Evolutionary conservation across 2,329 filamentous ascomycete species (phyloP).

Genomic region (Aspergillus nomiae): DNA sequence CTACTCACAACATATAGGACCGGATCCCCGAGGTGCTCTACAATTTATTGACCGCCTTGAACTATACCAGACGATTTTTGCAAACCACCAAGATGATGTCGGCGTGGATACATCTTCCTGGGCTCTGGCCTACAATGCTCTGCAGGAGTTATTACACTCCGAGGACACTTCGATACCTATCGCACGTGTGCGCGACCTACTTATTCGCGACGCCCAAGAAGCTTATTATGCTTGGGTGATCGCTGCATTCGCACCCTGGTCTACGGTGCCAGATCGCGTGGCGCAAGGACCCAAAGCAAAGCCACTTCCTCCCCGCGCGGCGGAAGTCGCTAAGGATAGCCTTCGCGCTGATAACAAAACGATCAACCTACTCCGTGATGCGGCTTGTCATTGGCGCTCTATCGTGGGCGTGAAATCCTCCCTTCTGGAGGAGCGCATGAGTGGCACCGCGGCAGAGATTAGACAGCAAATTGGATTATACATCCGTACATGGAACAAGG

Average conservation of each 20-base stretch:
- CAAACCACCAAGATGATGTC: conserved; percentile 49
- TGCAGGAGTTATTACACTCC: conserved; percentile 53
- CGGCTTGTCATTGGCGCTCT: conserved; percentile 62
- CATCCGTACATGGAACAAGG: conserved; percentile 39
- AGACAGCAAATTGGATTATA: conserved; percentile 39
- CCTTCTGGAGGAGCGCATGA: conserved; percentile 28
- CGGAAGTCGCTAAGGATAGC: conserved; percentile 71
- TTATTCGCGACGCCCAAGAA: conserved; percentile 66
- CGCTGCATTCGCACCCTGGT: conserved; percentile 74
- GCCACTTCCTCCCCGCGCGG: conserved; percentile 59
- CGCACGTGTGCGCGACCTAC: conserved; percentile 42
- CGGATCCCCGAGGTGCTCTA: conserved; percentile 42
- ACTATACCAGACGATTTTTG: conserved; percentile 45
- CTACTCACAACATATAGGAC: conserved; percentile 27
- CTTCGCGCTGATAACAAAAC: conserved; percentile 79
- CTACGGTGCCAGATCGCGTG: conserved; percentile 48
- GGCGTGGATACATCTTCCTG: conserved; percentile 63
- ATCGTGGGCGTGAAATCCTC: conserved; percentile 63
- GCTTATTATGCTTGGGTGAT: conserved; percentile 76
- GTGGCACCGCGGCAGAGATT: conserved; percentile 34
- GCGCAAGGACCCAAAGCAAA: conserved; percentile 50
- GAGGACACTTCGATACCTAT: conserved; percentile 38
- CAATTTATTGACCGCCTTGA: conserved; percentile 41
- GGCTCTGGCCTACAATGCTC: conserved; percentile 63
- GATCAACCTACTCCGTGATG: conserved; percentile 65